A percentile compares a stretch with the other conserved stretches of the same genome.
Conservation (phyloP, 2,329 filamentous ascomycete genomes). For the Beauveria medogensis region DNA sequence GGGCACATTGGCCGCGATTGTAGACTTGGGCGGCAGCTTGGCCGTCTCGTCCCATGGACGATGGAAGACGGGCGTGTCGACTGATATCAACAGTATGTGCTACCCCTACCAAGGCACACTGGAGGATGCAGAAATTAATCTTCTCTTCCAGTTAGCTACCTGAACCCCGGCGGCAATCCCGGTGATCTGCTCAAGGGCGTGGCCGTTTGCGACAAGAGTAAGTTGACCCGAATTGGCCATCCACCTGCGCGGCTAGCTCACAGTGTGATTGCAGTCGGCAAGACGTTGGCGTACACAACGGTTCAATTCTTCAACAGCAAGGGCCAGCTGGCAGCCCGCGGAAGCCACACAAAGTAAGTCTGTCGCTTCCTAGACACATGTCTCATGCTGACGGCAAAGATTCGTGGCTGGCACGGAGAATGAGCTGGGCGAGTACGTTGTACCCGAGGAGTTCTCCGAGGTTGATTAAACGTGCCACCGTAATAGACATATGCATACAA, state of each 20-base stretch:
- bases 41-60: conserved; percentile 57
- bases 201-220: conserved; percentile 56
- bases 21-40: conserved; percentile 57
- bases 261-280: conserved; percentile 41
- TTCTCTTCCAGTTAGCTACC: conserved; percentile 46
- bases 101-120: background rate
- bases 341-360: conserved; percentile 57
- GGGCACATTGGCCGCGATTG: conserved; percentile 70
- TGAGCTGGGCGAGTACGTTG: conserved; percentile 28
- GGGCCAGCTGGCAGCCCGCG: conserved; percentile 52
- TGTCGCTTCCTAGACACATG: background rate
- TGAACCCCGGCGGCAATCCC: conserved; percentile 48
- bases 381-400: conserved; percentile 21
- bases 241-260: background rate
- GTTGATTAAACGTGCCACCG: conserved; percentile 20
- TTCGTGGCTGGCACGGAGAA: conserved; percentile 34
- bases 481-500: background rate
- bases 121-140: background rate
- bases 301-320: conserved; percentile 51
- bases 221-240: conserved; percentile 9
- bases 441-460: conserved; percentile 26
- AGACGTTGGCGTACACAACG: conserved; percentile 53
- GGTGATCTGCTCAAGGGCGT: conserved; percentile 49
- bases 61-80: conserved; percentile 56
- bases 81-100: conserved; percentile 50